Conservation (phyloP, 2,329 filamentous ascomycete genomes). For the Westerdykella ornata region DNA sequence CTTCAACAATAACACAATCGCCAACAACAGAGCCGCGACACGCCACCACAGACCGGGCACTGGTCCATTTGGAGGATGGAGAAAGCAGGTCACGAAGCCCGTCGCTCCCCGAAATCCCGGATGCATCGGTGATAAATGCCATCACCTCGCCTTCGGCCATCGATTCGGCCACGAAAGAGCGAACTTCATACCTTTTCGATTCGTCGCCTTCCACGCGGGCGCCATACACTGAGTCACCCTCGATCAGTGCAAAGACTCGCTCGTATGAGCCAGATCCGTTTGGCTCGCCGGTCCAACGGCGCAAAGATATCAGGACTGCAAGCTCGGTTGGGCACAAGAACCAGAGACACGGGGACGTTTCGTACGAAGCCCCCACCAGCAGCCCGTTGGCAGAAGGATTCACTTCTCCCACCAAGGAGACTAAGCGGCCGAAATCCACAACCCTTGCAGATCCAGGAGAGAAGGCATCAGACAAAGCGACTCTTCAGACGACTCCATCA, state of each 20-base stretch:
- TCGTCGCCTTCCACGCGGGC: constrained; percentile 33
- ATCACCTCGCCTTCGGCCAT: constrained; percentile 22
- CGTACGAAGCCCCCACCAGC: too few relatives aligned
- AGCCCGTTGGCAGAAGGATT: too few relatives aligned
- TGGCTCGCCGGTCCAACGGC: not conserved
- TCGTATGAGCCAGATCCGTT: constrained; percentile 8
- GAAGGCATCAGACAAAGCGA: constrained; percentile 15
- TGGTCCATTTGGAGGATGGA: constrained; percentile 7
- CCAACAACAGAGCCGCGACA: constrained; percentile 13
- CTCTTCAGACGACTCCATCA: constrained; percentile 18
- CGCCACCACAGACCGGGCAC: constrained; percentile 2
- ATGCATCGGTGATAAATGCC: constrained; percentile 7
- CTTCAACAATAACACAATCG: not conserved
- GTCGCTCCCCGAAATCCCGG: constrained; percentile 19
- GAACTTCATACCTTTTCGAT: constrained; percentile 32
- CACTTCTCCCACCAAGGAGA: constrained; percentile 5
- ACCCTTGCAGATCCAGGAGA: constrained; percentile 31
- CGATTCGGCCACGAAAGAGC: constrained; percentile 33
- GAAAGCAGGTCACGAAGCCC: constrained; percentile 16
- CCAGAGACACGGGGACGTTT: too few relatives aligned
- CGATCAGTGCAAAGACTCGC: constrained; percentile 15
- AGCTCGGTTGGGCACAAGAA: too few relatives aligned
- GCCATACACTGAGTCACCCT: constrained; percentile 23
- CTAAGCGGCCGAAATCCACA: constrained; percentile 11
- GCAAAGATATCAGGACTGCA: too few relatives aligned